These are phyloP conservation scores for Acanthamoeba castellanii DNA, from an alignment of 208 protist genomes.

Conservation along the genomic window DNA sequence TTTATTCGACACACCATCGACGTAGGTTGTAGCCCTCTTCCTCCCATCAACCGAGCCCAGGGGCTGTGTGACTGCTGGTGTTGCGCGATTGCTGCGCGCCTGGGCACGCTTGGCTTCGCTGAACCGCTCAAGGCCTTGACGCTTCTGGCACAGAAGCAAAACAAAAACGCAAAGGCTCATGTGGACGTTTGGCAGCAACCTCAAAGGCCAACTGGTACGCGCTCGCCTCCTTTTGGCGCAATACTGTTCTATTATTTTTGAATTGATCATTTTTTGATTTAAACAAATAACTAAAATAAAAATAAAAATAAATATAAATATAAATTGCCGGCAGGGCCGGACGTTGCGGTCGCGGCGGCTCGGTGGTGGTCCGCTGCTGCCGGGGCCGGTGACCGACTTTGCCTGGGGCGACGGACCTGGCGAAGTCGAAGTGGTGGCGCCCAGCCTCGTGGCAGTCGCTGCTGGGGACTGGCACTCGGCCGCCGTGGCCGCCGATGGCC, in stretches of 20 bases:
- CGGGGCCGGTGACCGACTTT: background rate
- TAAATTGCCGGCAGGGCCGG: background rate
- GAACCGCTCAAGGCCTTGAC: too few species aligned
- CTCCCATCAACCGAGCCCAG: too few species aligned
- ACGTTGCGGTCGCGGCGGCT: background rate
- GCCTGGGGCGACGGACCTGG: background rate
- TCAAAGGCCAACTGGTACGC: background rate
- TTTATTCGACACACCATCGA: too few species aligned
- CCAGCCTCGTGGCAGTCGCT: background rate
- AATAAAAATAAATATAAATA: background rate
- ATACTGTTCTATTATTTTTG: too few species aligned
- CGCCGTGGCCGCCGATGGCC: background rate
- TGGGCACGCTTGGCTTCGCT: too few species aligned
- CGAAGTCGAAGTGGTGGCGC: background rate
- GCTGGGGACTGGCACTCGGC: constrained; percentile 49
- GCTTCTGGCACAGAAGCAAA: too few species aligned
- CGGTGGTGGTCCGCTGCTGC: background rate
- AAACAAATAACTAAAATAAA: background rate
- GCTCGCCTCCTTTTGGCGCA: too few species aligned
- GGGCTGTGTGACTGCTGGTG: too few species aligned
- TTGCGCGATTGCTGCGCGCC: too few species aligned
- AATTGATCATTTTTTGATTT: background rate
- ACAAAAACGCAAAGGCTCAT: too few species aligned
- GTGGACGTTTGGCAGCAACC: background rate
- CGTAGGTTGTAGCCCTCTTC: too few species aligned